Percentiles rank a stretch among this genome's conserved stretches.
These are phyloP conservation scores for Alternaria sp. DNA, from an alignment of 2,329 filamentous ascomycete genomes.

Conservation along the genomic window DNA sequence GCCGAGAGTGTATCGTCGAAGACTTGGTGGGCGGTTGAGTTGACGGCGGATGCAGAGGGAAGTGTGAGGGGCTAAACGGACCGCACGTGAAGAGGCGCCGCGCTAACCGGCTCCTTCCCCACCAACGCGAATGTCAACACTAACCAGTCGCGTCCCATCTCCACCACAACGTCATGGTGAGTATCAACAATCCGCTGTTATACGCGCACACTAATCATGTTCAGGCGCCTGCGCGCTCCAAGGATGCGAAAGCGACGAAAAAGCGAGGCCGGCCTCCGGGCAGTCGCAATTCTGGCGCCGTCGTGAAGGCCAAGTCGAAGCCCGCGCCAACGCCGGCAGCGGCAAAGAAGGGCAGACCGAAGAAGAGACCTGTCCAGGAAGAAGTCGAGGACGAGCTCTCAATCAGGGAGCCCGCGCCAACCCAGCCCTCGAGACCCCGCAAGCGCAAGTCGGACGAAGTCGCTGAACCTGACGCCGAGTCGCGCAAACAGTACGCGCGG, in stretches of 20 bases:
- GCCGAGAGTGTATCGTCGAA: neutral
- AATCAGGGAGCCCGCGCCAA: neutral
- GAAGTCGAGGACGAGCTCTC: slow-evolving; percentile 21
- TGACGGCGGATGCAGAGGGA: neutral
- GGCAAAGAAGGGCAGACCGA: slow-evolving; percentile 13
- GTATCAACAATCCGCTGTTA: neutral
- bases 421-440: slow-evolving; percentile 12
- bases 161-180: slow-evolving; percentile 40
- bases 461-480: slow-evolving; percentile 19
- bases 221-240: slow-evolving; percentile 34
- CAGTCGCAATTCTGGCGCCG: slow-evolving; percentile 23
- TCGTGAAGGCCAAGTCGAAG: slow-evolving; percentile 9
- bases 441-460: slow-evolving; percentile 36
- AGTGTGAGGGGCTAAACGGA: neutral
- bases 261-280: slow-evolving; percentile 34
- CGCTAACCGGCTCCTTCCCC: slow-evolving; percentile 7
- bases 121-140: slow-evolving; percentile 14
- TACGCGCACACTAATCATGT: slow-evolving; percentile 14
- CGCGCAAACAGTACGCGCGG: slow-evolving; percentile 37
- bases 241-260: slow-evolving; percentile 20
- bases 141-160: slow-evolving; percentile 20
- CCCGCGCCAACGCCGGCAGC: slow-evolving; percentile 16
- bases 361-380: slow-evolving; percentile 18
- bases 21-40: neutral
- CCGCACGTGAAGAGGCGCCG: slow-evolving; percentile 13